Evolutionary conservation across 768 basidiomycete genomes (phyloP).

Genomic region (Daedaleopsis sinensis): DNA sequence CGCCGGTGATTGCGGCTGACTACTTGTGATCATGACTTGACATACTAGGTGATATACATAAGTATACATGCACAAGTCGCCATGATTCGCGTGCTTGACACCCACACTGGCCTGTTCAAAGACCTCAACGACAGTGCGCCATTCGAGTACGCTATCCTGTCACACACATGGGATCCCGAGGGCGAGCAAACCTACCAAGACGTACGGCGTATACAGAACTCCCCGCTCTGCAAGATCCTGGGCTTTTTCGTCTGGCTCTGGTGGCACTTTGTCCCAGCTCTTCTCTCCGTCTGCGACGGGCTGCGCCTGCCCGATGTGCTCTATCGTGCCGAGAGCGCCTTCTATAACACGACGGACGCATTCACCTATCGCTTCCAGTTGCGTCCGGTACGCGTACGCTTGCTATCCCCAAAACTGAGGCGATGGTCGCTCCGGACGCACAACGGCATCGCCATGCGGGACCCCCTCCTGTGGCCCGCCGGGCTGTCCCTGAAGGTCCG

Average conservation of each 20-base stretch:
- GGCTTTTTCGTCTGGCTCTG: not conserved
- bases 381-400: no score
- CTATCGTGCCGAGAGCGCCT: no score
- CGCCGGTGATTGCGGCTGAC: no score
- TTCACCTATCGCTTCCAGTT: no score
- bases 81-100: not conserved
- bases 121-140: not conserved
- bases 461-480: not conserved
- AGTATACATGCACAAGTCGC: not conserved
- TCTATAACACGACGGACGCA: no score
- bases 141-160: conserved; percentile 1
- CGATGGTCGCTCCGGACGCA: not conserved
- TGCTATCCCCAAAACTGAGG: not conserved
- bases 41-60: not conserved
- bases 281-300: not conserved
- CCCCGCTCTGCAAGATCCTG: not conserved
- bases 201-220: not conserved
- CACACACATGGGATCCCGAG: not conserved
- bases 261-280: not conserved
- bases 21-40: not conserved
- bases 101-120: not conserved
- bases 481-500: not conserved
- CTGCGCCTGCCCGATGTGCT: no score
- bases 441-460: not conserved
- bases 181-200: conserved; percentile 3